Conservation (phyloP, 352 stramenopile species). For the Globisporangium perplexum region DNA sequence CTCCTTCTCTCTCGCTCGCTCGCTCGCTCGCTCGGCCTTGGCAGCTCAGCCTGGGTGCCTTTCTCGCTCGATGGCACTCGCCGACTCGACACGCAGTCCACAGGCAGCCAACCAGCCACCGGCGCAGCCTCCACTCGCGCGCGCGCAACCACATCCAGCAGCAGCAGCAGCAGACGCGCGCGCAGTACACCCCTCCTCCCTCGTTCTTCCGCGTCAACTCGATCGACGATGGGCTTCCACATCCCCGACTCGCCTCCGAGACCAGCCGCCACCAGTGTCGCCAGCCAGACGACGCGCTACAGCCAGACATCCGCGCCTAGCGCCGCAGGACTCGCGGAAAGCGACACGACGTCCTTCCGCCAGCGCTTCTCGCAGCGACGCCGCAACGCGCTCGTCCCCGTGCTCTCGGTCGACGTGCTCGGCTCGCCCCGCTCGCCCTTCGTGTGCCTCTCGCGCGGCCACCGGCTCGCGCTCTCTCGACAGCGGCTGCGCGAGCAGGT, state of each 20-base stretch:
- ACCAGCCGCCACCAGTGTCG: slow-evolving; percentile 15
- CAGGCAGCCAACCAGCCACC: not conserved
- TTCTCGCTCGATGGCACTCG: not conserved
- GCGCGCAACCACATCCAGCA: not conserved
- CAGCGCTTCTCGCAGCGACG: slow-evolving; percentile 18
- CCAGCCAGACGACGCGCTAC: slow-evolving; percentile 10
- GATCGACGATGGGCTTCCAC: slow-evolving; percentile 51
- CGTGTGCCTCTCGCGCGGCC: slow-evolving; percentile 27
- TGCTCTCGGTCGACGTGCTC: slow-evolving; percentile 33
- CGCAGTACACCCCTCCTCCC: not conserved
- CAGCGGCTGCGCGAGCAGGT: slow-evolving; percentile 28
- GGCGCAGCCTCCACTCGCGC: not conserved
- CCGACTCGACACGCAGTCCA: not conserved
- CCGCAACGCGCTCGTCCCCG: slow-evolving; percentile 56
- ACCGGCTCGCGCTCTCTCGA: slow-evolving; percentile 24
- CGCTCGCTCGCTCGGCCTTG: no score
- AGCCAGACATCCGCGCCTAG: not conserved
- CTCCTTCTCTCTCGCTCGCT: no score
- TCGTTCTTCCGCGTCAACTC: no score
- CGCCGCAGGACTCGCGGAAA: not conserved
- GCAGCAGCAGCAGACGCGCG: not conserved
- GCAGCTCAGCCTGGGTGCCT: slow-evolving; percentile 29
- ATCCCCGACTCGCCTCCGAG: slow-evolving; percentile 47
- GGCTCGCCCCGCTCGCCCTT: slow-evolving; percentile 37
- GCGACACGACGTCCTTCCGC: slow-evolving; percentile 6